These are phyloP conservation scores for Phytophthora ramorum DNA, from an alignment of 352 stramenopile genomes.

Conservation along the genomic window DNA sequence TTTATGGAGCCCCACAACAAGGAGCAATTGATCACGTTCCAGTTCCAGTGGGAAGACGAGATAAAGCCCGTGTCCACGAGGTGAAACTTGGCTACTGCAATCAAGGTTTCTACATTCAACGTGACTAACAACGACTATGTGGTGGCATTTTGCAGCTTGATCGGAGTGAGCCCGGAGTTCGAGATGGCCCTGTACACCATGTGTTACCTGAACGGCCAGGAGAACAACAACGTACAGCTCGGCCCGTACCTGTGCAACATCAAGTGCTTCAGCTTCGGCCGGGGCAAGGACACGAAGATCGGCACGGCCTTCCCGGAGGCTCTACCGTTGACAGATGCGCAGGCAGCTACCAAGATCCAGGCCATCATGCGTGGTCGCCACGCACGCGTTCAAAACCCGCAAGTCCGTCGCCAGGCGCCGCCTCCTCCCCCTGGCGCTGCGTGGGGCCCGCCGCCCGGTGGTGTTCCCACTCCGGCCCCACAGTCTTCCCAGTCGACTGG, in stretches of 20 bases:
- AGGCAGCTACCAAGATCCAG: constrained; percentile 84
- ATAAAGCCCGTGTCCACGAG: constrained; percentile 93
- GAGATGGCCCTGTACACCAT: constrained; percentile 97
- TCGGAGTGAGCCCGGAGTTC: constrained; percentile 96
- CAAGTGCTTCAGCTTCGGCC: constrained; percentile 90
- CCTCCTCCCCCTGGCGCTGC: constrained; percentile 41
- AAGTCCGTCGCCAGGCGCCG: constrained; percentile 38
- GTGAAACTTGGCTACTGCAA: constrained; percentile 28
- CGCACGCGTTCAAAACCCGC: constrained; percentile 37
- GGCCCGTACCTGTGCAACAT: constrained; percentile 90
- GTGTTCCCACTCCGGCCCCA: constrained; percentile 22
- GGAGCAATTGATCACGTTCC: constrained; percentile 94
- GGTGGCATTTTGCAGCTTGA: constrained; percentile 64
- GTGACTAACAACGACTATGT: neutral
- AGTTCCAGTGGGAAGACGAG: constrained; percentile 93
- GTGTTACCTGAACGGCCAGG: constrained; percentile 92
- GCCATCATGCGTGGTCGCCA: constrained; percentile 61
- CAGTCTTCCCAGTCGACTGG: constrained; percentile 23
- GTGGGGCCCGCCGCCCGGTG: constrained; percentile 49
- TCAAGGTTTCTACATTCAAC: neutral
- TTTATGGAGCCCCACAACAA: constrained; percentile 82
- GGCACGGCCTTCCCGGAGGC: constrained; percentile 84
- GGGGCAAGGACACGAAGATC: constrained; percentile 78
- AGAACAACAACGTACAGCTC: constrained; percentile 88
- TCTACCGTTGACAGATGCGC: constrained; percentile 68